Evolutionary conservation across 2,329 filamentous ascomycete genomes (phyloP), one percentile per base, ranked within the genome.

Genomic region (Cladosporium sp.): DNA sequence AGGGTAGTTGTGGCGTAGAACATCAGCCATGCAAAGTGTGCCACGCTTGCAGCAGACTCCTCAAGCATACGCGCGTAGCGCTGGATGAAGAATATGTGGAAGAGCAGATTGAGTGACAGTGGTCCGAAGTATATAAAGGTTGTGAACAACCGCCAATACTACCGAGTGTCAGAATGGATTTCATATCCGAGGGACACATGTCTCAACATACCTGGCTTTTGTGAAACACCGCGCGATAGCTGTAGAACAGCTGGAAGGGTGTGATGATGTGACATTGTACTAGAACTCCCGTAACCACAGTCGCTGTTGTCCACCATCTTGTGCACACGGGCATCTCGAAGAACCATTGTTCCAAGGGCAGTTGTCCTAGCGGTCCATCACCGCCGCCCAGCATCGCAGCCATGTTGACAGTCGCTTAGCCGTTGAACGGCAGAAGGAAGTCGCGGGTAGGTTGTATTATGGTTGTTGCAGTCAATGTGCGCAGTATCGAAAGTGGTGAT

Each of bases 101-200:
- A 98, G 72, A 98, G 85, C 49, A 99, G 88, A 78, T 98, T 95
- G 75, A 99, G 87, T 33, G 90, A 95, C 70, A 98, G 88, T 2
- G 94, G 93, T 2, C 95, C 95, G 76, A 98, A 98, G 82, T 98
- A 99, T 75, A 98, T 87, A 81, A 99, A 99, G 1, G 94, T 97
- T 2, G 94, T 96, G 49, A 97, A 75, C n/a, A 99, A 84, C 49
- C 95, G 90, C 95, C 95, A 99, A 79, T 97, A 98, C 92, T 97
- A 70, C 70, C 59, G 70, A 67, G 31, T 31, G 66, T 67, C 55
- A 64, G 37, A 31, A 2, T 18, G 6, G 33, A 18, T n/a, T 37
- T 3, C 29, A 37, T 5, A 33, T 70, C 71, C 60, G 71, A 68
- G 33, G 33, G 63, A 64, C 46, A 62, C 40, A 46, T 11, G 7